Evolutionary conservation across 768 basidiomycete species (phyloP).

Genomic region (Suillus weaverae): DNA sequence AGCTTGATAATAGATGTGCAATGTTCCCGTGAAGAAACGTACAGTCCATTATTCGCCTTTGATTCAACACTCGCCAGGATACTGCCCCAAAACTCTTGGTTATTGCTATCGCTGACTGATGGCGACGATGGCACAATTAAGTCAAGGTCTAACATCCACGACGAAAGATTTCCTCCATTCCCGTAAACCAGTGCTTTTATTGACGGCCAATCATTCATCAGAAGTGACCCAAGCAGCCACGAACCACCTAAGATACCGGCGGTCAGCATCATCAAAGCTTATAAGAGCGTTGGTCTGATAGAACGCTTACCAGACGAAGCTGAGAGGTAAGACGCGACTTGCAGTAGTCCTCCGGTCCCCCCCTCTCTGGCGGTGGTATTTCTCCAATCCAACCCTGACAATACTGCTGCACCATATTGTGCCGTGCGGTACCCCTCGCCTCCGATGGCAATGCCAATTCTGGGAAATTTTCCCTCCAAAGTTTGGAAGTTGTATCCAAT

Average conservation of each 20-base stretch:
- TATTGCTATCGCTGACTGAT: constrained; percentile 43
- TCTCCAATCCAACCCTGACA: constrained; percentile 60
- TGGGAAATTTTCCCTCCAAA: constrained; percentile 46
- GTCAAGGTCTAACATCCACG: constrained; percentile 59
- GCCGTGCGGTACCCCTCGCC: constrained; percentile 74
- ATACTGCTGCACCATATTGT: constrained; percentile 59
- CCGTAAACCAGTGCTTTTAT: constrained; percentile 62
- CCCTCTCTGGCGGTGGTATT: constrained; percentile 55
- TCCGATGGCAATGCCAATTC: constrained; percentile 63
- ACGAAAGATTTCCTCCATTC: constrained; percentile 42
- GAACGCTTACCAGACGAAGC: constrained; percentile 57
- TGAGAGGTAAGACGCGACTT: constrained; percentile 68
- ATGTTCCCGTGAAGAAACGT: constrained; percentile 24
- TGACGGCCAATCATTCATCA: constrained; percentile 63
- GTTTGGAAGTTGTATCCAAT: constrained; percentile 53
- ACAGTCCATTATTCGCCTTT: constrained; percentile 57
- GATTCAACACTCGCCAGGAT: constrained; percentile 55
- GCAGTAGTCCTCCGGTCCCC: constrained; percentile 68
- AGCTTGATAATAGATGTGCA: neutral
- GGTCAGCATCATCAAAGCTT: neutral
- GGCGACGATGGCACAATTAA: constrained; percentile 55
- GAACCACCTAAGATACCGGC: constrained; percentile 50
- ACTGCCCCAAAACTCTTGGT: constrained; percentile 55
- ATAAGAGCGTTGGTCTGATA: neutral
- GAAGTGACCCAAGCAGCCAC: constrained; percentile 64